Base-by-base conservation (phyloP, 768 basidiomycete genomes). In the Tylopilus sp. region DNA sequence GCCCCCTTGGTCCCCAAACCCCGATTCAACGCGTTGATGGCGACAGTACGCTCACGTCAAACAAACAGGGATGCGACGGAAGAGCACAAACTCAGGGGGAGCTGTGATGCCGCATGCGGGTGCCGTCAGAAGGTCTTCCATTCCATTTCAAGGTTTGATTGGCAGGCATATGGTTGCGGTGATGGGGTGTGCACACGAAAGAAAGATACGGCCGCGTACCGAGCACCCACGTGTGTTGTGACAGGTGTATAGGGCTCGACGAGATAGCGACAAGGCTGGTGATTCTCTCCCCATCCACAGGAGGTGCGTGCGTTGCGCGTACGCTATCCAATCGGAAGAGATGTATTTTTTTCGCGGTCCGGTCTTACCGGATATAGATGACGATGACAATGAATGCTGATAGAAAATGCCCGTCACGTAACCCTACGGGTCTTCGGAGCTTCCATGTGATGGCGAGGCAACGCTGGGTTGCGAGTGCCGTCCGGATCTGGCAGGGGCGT, bases 361-460 rank as follows among this genome's bases (percentile, higher is more conserved):
- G 51, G 25, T 36, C 20, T 28, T 30, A 33, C 40, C 43, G 39
- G 47, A 41, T 18, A 40, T 40, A 13, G 25, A 42, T 46, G 42
- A 30, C 17, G 25, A 42, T 46, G 42, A 30, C 17, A 26, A 44
- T 40, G 26, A 43, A 8, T 28, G 28, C 7, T 28, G 26, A 40
- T 20, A 23, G 9, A 28, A 28, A 28, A 28, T 31, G 23, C 51
- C 39, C 54, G 47, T 47, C 33, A 38, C 49, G 36, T 36, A 36
- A n/a, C 28, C 17, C 10, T 10, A 21, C 47, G 39, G 47, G 15
- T 2, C 48, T 52, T 57, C 55, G 68, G 41, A 72, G 61, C 68
- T 84, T 85, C 80, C 82, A 81, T 44, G 79, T 81, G 12, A 79
- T 77, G 31, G 59, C 8, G 79, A 80, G n/a, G 8, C 79, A 75